phyloP scores from a whole-genome alignment of 2,329 filamentous ascomycete genomes.

The Zymoseptoria brevis region DNA sequence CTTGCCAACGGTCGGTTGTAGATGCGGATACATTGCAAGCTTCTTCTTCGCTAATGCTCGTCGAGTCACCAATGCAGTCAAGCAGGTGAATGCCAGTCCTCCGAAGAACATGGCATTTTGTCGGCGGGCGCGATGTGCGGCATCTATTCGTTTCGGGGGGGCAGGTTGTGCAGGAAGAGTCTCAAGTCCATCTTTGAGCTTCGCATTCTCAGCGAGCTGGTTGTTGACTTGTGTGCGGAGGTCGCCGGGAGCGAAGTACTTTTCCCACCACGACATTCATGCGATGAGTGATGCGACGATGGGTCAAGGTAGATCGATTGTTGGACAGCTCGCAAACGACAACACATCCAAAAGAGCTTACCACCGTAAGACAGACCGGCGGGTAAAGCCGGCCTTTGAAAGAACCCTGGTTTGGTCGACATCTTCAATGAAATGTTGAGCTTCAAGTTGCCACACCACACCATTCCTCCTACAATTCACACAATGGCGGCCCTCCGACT shows the following conservation, averaged over 20 bases:
- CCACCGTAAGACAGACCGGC: background rate
- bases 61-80: constrained; percentile 58
- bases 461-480: background rate
- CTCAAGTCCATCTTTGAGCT: background rate
- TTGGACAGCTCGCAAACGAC: background rate
- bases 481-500: constrained; percentile 14
- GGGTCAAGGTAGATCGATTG: background rate
- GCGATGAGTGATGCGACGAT: constrained; percentile 1
- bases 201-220: background rate
- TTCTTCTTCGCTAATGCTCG: constrained; percentile 62
- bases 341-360: background rate
- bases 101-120: constrained; percentile 54
- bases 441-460: background rate
- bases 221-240: constrained; percentile 16
- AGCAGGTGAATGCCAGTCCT: constrained; percentile 65
- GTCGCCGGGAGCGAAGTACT: constrained; percentile 28
- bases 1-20: constrained; percentile 5
- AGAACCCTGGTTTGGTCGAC: constrained; percentile 1
- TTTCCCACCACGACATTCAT: constrained; percentile 29
- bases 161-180: background rate
- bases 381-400: constrained; percentile 1
- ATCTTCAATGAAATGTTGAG: background rate
- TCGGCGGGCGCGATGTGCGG: constrained; percentile 22
- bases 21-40: constrained; percentile 49
- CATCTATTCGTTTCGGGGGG: constrained; percentile 16